Percentiles rank a stretch among this genome's conserved stretches.
Conservation (phyloP, 768 basidiomycete species). For the Neoboletus subvelutipes region DNA sequence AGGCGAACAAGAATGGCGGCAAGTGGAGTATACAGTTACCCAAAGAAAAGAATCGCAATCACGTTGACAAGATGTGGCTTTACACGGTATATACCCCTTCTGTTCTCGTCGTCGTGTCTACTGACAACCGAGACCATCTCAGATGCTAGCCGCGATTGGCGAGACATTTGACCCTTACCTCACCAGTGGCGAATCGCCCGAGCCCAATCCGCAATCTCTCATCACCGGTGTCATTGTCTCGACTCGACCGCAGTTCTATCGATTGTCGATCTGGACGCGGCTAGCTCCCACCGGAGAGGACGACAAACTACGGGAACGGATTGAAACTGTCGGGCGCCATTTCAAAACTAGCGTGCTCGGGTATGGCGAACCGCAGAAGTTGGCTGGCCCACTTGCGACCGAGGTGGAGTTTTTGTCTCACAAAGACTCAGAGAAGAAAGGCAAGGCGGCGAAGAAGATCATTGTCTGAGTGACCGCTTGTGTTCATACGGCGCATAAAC, state of each 20-base stretch:
- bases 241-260: constrained; percentile 91
- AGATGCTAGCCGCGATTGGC: constrained; percentile 99
- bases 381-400: constrained; percentile 84
- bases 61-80: constrained; percentile 96
- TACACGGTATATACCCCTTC: constrained; percentile 68
- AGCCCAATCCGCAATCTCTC: constrained; percentile 53
- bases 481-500: constrained; percentile 17
- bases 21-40: constrained; percentile 99
- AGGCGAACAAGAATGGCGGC: constrained; percentile 94
- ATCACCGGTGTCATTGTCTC: constrained; percentile 96
- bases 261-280: constrained; percentile 97
- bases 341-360: constrained; percentile 93
- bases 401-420: constrained; percentile 95
- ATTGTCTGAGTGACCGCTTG: constrained; percentile 46
- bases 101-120: neutral
- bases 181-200: constrained; percentile 43
- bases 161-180: constrained; percentile 96
- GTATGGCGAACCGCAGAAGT: constrained; percentile 66
- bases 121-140: constrained; percentile 11
- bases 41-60: constrained; percentile 82
- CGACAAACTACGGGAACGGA: constrained; percentile 71
- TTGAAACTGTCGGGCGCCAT: constrained; percentile 81
- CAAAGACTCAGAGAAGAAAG: constrained; percentile 95
- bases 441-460: constrained; percentile 79
- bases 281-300: constrained; percentile 60